Percentiles rank a stretch among this genome's conserved stretches.
phyloP scores from a whole-genome alignment of 2,329 filamentous ascomycete species.

The Pleoardoris graminearum region DNA sequence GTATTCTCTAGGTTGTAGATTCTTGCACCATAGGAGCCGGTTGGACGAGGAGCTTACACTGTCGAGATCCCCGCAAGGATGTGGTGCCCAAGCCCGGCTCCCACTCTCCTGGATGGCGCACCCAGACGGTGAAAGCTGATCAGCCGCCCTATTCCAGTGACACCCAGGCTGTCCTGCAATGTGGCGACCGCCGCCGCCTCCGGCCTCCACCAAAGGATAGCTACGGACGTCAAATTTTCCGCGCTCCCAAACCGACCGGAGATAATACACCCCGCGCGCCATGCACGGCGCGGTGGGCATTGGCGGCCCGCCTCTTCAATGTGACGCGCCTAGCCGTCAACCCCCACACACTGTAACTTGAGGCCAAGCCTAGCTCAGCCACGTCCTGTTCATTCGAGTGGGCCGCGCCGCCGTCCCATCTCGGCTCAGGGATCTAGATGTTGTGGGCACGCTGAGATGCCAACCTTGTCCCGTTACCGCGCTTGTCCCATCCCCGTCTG shows the following conservation, averaged over 20 bases:
- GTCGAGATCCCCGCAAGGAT: constrained; percentile 15
- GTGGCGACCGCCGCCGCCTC: constrained; percentile 4
- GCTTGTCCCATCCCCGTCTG: too few relatives aligned
- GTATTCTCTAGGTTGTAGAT: too few relatives aligned
- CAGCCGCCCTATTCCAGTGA: background rate
- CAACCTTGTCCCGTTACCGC: constrained; percentile 24
- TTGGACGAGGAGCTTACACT: constrained; percentile 3
- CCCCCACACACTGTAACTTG: constrained; percentile 39
- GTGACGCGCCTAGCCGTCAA: constrained; percentile 26
- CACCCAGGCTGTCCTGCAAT: background rate
- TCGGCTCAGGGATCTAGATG: constrained; percentile 25
- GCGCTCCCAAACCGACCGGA: constrained; percentile 1
- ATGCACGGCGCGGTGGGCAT: constrained; percentile 5
- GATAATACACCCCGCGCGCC: constrained; percentile 15
- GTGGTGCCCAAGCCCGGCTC: constrained; percentile 9
- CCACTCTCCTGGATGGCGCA: constrained; percentile 17
- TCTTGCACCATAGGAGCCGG: background rate
- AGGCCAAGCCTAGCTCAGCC: constrained; percentile 36
- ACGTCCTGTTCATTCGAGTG: constrained; percentile 37
- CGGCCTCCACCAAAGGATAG: background rate
- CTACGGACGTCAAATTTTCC: background rate
- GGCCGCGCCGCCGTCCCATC: too few relatives aligned
- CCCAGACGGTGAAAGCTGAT: too few relatives aligned
- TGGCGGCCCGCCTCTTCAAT: constrained; percentile 25
- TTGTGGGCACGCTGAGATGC: constrained; percentile 28